Conservation (phyloP, 176 grass and related monocot genomes). For the Melocanna baccifera region DNA sequence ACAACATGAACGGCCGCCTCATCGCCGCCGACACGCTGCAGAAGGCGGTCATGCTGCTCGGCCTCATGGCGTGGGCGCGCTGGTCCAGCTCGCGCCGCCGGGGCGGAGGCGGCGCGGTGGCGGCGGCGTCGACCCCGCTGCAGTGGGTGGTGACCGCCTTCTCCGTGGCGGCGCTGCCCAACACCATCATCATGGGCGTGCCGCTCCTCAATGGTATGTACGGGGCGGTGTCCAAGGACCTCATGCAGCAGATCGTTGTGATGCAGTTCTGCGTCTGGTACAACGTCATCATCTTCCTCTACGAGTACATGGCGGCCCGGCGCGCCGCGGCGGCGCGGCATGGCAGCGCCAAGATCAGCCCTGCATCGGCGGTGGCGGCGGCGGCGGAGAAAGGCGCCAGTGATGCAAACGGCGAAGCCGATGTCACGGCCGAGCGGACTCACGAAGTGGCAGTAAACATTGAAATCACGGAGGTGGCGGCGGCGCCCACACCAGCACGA, state of each 20-base stretch:
- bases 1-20: conserved; percentile 64
- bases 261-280: conserved; percentile 87
- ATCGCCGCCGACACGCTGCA: conserved; percentile 78
- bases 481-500: background rate
- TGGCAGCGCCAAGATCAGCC: conserved; percentile 26
- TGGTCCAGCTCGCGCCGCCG: conserved; percentile 20
- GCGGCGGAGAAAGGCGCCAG: background rate
- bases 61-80: conserved; percentile 55
- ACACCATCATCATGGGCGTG: conserved; percentile 93
- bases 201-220: conserved; percentile 88
- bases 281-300: conserved; percentile 86
- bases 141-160: conserved; percentile 74
- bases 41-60: conserved; percentile 54
- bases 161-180: conserved; percentile 78
- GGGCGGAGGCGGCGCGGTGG: background rate
- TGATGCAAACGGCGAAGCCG: background rate
- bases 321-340: background rate
- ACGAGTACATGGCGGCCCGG: conserved; percentile 79
- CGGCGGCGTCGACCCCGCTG: conserved; percentile 21
- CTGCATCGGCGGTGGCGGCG: background rate
- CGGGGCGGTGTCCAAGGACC: conserved; percentile 34
- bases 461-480: conserved; percentile 33
- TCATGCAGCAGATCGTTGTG: conserved; percentile 88
- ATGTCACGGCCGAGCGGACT: background rate
- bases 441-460: conserved; percentile 38